Percentiles rank a stretch among this genome's conserved stretches.
Conservation (phyloP, 352 stramenopile species). For the Hyaloperonospora arabidopsidis region DNA sequence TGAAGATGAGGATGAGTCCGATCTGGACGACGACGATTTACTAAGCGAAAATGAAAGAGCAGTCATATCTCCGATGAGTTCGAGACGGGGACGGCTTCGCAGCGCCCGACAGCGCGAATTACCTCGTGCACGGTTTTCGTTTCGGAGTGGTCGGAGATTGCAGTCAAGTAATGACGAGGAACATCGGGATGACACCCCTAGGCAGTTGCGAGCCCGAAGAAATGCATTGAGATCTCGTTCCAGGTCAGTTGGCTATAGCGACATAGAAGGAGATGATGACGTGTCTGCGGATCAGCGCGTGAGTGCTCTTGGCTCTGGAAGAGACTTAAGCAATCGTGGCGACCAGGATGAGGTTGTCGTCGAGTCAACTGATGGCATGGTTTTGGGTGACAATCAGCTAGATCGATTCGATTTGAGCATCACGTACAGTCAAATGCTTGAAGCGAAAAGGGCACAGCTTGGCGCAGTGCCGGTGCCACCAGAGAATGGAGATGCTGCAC, state of each 20-base stretch:
- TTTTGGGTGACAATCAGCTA: slow-evolving; percentile 74
- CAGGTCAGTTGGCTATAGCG: slow-evolving; percentile 17
- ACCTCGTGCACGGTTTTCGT: slow-evolving; percentile 22
- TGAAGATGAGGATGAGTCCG: slow-evolving; percentile 42
- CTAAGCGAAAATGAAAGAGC: slow-evolving; percentile 43
- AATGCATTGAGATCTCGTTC: slow-evolving; percentile 21
- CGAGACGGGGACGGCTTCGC: slow-evolving; percentile 32
- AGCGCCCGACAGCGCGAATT: slow-evolving; percentile 21
- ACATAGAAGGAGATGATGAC: slow-evolving; percentile 21
- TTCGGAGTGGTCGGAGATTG: slow-evolving; percentile 35
- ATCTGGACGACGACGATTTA: slow-evolving; percentile 38
- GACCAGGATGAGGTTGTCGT: slow-evolving; percentile 47
- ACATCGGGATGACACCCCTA: slow-evolving; percentile 17
- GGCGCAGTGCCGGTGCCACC: slow-evolving; percentile 17
- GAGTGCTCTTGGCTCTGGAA: slow-evolving; percentile 7
- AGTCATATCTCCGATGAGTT: slow-evolving; percentile 33
- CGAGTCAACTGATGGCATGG: slow-evolving; percentile 75
- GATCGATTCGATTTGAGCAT: slow-evolving; percentile 68
- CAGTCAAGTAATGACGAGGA: slow-evolving; percentile 16
- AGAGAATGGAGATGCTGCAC: slow-evolving; percentile 29
- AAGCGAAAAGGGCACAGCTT: slow-evolving; percentile 39
- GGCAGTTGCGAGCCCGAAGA: slow-evolving; percentile 21
- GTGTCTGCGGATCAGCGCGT: slow-evolving; percentile 1
- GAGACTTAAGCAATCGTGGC: slow-evolving; percentile 11
- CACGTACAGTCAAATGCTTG: slow-evolving; percentile 61